Base-by-base conservation (phyloP, 164 flowering plant genomes). In the Umbellularia californica region DNA sequence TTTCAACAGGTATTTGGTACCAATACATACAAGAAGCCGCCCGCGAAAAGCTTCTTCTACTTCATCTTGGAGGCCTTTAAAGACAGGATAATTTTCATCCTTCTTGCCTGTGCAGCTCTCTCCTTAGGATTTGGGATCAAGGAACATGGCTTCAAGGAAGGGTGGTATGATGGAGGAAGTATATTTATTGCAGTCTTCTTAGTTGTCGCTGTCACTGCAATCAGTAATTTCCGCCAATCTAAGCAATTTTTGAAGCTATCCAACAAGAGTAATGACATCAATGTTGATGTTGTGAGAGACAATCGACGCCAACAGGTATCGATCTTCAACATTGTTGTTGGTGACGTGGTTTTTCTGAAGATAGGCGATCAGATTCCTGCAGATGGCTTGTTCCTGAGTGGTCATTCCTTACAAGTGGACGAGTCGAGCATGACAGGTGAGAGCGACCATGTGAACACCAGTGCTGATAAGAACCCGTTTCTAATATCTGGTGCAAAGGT, bases 361-460 rank as follows among this genome's bases (percentile, higher is more conserved):
- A 81, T 79, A 23, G 91, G 89, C 0, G 87, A 86, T 74, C 89
- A 85, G 68, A 75, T 88, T 70, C 91, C 89, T 0, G 89, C 87
- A 3, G 91, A 88, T 64, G 91, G 91, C 2, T n/a, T 88, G 73
- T 85, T 85, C 72, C 1, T 87, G 22, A 72, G 77, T 1, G 91
- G 89, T 0, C 79, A 88, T 70, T 82, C 88, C 0, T 58, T 88
- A 50, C 79, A 79, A 50, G 74, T 86, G 0, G 89, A 88, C 62
- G 90, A 87, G 27, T 83, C 87, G 2, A 85, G 87, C 77, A 81
- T 85, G 85, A 85, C 87, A 2, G 87, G 87, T 3, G 87, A 85
- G 71, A 78, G 83, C 63, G 84, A 85, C 20, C 82, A 78, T 55
- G 78, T 85, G 2, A 83, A 81, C 22, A 68, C 81, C n/a, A 69